phyloP scores from a whole-genome alignment of 805 yeast species.

The Monosporozyma servazzii region DNA sequence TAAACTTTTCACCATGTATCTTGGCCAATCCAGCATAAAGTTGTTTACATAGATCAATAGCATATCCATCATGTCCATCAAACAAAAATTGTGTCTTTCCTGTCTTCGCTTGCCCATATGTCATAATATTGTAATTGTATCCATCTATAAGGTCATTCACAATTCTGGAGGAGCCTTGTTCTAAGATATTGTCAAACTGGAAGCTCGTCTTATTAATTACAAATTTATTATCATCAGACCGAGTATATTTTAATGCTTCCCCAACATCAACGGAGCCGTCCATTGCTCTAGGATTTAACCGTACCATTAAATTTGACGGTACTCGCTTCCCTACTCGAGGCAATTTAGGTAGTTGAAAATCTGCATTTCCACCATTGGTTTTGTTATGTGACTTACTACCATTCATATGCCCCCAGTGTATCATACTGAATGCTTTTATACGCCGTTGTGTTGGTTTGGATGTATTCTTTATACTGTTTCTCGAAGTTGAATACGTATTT shows the following conservation, averaged over 20 bases:
- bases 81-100: constrained; percentile 75
- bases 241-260: not conserved
- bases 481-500: not conserved
- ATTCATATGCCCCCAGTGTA: constrained; percentile 2
- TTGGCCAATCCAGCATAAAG: constrained; percentile 22
- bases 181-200: not conserved
- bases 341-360: not conserved
- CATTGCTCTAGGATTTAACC: not conserved
- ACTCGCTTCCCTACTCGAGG: not conserved
- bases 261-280: not conserved
- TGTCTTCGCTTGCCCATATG: constrained; percentile 74
- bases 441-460: not conserved
- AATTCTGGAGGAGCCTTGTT: not conserved
- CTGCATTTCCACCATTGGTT: not conserved
- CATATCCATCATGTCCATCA: constrained; percentile 56
- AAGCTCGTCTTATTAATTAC: not conserved
- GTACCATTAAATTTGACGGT: not conserved
- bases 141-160: constrained; percentile 36
- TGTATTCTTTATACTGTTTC: not conserved
- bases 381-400: not conserved
- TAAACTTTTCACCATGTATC: not conserved
- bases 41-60: constrained; percentile 61
- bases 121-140: constrained; percentile 65
- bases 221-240: not conserved
- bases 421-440: not conserved